Conservation (phyloP, 768 basidiomycete genomes). For the Macrocybe gigantea region DNA sequence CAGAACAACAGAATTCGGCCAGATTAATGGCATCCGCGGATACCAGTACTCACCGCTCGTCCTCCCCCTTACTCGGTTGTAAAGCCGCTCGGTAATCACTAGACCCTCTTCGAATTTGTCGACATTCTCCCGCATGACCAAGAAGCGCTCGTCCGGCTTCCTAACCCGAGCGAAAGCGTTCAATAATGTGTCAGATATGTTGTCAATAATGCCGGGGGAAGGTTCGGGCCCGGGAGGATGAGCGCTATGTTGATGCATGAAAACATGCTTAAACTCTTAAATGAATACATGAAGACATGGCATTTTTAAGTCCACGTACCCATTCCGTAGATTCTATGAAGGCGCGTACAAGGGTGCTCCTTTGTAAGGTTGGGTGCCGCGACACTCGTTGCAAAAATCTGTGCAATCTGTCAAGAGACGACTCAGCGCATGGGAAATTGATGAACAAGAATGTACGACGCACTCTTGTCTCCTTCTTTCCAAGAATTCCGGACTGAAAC, state of each 20-base stretch:
- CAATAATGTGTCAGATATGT: constrained; percentile 90
- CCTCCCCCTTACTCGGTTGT: constrained; percentile 70
- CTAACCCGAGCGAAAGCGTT: constrained; percentile 95
- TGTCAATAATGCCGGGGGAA: constrained; percentile 81
- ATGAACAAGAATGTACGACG: constrained; percentile 20
- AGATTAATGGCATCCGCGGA: constrained; percentile 16
- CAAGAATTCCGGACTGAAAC: constrained; percentile 97
- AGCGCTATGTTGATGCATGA: constrained; percentile 94
- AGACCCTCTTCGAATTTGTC: constrained; percentile 98
- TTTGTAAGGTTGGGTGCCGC: constrained; percentile 91
- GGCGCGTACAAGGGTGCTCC: constrained; percentile 84
- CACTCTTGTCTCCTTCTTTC: constrained; percentile 87
- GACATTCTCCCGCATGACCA: constrained; percentile 84
- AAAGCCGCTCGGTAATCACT: constrained; percentile 71
- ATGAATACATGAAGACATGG: background rate
- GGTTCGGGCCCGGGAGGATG: constrained; percentile 87
- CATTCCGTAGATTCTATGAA: constrained; percentile 99
- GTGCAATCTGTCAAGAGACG: constrained; percentile 56
- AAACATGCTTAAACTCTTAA: constrained; percentile 62
- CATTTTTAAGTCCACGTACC: constrained; percentile 43
- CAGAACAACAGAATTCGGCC: constrained; percentile 44
- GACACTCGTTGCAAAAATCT: constrained; percentile 87
- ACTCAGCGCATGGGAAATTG: background rate
- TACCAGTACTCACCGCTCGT: constrained; percentile 71
- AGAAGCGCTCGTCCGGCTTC: constrained; percentile 95